Percentiles rank a stretch among this genome's conserved stretches.
These are phyloP conservation scores for Botrytis sinoallii DNA, from an alignment of 2,329 filamentous ascomycete species.

Conservation along the genomic window DNA sequence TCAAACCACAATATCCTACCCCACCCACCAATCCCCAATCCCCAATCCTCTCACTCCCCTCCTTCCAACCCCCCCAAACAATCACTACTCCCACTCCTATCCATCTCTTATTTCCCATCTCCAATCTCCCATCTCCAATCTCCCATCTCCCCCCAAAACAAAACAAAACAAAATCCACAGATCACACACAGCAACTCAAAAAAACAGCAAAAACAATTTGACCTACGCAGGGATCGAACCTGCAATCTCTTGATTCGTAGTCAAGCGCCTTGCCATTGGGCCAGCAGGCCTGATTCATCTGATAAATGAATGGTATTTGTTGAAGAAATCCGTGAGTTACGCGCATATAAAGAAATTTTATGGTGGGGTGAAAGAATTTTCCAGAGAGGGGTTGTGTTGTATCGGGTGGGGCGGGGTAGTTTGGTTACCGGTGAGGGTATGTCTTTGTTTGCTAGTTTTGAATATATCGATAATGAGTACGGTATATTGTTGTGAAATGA, in stretches of 20 bases:
- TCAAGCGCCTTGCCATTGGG: conserved; percentile 50
- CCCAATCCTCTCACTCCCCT: background rate
- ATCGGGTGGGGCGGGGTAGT: background rate
- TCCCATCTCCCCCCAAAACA: background rate
- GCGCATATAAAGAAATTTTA: rapidly evolving
- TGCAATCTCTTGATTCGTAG: conserved; percentile 49
- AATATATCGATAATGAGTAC: too few relatives aligned
- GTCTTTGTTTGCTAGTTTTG: background rate
- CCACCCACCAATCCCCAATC: background rate
- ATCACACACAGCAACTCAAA: background rate
- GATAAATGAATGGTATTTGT: background rate
- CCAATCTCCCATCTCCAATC: too few relatives aligned
- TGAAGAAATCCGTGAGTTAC: rapidly evolving
- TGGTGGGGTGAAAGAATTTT: background rate
- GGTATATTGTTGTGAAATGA: too few relatives aligned
- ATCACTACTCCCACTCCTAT: too few relatives aligned
- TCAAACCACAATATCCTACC: background rate
- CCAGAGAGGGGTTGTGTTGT: too few relatives aligned
- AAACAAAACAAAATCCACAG: too few relatives aligned
- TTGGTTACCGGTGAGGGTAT: background rate
- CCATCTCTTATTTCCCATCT: too few relatives aligned
- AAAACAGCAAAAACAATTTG: conserved; percentile 5
- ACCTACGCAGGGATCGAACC: conserved; percentile 42
- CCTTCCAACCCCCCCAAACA: background rate
- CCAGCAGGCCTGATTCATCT: conserved; percentile 30